phyloP scores from a whole-genome alignment of 768 basidiomycete genomes.

The Sistotremastrum suecicum region DNA sequence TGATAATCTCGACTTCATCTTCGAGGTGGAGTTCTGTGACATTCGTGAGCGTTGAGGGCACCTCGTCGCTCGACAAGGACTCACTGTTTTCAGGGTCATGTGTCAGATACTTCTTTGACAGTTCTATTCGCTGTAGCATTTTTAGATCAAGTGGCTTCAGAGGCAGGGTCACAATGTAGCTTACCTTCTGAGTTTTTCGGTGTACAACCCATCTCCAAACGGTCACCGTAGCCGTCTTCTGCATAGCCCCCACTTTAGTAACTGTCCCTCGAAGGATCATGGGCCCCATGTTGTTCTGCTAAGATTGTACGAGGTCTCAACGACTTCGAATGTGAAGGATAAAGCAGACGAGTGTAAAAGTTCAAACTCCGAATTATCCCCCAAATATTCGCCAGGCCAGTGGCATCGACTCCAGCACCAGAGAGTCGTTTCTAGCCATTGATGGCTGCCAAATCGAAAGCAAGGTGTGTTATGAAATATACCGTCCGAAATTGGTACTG shows the following conservation, averaged over 20 bases:
- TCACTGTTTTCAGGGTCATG: conserved; percentile 63
- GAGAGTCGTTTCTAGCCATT: too few relatives aligned
- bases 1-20: conserved; percentile 64
- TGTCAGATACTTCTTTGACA: conserved; percentile 64
- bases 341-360: too few relatives aligned
- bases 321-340: background rate
- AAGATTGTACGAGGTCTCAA: background rate
- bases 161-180: background rate
- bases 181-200: conserved; percentile 62
- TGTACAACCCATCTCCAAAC: conserved; percentile 66
- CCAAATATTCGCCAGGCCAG: too few relatives aligned
- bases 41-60: background rate
- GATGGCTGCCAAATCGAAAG: conserved; percentile 53
- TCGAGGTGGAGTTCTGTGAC: conserved; percentile 46
- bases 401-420: too few relatives aligned
- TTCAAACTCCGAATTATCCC: too few relatives aligned
- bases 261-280: conserved; percentile 64
- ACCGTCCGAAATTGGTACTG: too few relatives aligned
- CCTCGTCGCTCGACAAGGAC: conserved; percentile 12
- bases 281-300: conserved; percentile 45
- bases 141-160: background rate
- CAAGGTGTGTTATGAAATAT: conserved; percentile 22
- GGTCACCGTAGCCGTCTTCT: conserved; percentile 74
- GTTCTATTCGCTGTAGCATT: conserved; percentile 54
- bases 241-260: conserved; percentile 71